A percentile compares a stretch with the other conserved stretches of the same genome.
Evolutionary conservation across 495 filamentous ascomycete species (phyloP).

Genomic region (Amphirosellinia nigrospora): DNA sequence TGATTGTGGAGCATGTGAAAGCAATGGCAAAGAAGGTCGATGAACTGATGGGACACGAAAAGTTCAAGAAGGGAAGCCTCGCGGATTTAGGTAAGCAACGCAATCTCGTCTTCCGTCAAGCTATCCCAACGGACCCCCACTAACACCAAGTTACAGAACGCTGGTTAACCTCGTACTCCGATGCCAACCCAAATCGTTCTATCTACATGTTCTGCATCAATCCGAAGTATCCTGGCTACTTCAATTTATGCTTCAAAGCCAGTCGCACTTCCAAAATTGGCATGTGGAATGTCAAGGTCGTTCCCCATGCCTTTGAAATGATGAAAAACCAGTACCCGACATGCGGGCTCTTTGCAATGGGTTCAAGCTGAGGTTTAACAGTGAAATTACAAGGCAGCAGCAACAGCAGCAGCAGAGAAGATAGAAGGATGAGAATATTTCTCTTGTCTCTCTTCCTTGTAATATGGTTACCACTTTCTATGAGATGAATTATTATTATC

Average conservation of each 20-base stretch:
- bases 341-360: slow-evolving; percentile 94
- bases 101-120: slow-evolving; percentile 12
- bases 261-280: slow-evolving; percentile 72
- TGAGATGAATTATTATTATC: not conserved
- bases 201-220: slow-evolving; percentile 95
- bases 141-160: slow-evolving; percentile 67
- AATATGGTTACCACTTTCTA: not conserved
- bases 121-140: slow-evolving; percentile 12
- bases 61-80: slow-evolving; percentile 81
- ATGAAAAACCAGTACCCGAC: slow-evolving; percentile 87
- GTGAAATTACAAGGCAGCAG: slow-evolving; percentile 53
- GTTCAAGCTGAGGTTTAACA: slow-evolving; percentile 62
- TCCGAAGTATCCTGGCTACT: slow-evolving; percentile 90
- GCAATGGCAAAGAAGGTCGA: slow-evolving; percentile 98
- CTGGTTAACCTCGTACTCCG: slow-evolving; percentile 93
- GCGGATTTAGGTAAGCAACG: slow-evolving; percentile 78
- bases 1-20: slow-evolving; percentile 96
- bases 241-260: slow-evolving; percentile 93
- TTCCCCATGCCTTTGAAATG: slow-evolving; percentile 86
- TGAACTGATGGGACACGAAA: slow-evolving; percentile 90
- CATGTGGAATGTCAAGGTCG: slow-evolving; percentile 87
- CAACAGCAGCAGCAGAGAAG: slow-evolving; percentile 46
- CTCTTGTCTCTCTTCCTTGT: not conserved
- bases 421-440: slow-evolving; percentile 17
- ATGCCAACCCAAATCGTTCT: slow-evolving; percentile 92